phyloP scores from a whole-genome alignment of 2,329 filamentous ascomycete genomes.

The Colletotrichum gigasporum region DNA sequence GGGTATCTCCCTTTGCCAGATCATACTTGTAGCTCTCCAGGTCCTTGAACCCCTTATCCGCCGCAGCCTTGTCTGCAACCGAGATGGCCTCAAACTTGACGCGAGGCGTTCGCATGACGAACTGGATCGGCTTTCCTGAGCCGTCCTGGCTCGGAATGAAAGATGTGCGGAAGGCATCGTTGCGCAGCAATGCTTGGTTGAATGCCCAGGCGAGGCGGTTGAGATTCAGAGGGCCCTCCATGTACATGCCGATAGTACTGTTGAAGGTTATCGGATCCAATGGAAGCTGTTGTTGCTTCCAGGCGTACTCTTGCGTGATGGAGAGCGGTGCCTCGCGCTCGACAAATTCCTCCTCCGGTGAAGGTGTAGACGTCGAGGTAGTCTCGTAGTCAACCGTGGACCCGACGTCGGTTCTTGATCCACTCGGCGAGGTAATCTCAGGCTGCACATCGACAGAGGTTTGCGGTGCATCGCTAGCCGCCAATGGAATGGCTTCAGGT shows the following conservation, averaged over 20 bases:
- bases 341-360: background rate
- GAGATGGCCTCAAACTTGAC: background rate
- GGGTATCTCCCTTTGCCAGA: background rate
- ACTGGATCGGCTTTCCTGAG: background rate
- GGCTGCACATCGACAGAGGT: background rate
- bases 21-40: background rate
- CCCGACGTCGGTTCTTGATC: background rate
- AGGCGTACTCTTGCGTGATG: slow-evolving; percentile 1
- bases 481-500: background rate
- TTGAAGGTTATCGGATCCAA: slow-evolving; percentile 54
- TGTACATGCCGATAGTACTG: slow-evolving; percentile 39
- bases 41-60: background rate
- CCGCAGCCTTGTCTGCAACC: background rate
- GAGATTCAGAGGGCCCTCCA: slow-evolving; percentile 41
- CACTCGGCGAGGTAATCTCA: background rate
- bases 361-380: too few relatives aligned
- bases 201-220: slow-evolving; percentile 47
- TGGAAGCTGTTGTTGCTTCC: slow-evolving; percentile 36
- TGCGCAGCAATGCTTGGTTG: slow-evolving; percentile 36
- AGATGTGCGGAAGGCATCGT: slow-evolving; percentile 46
- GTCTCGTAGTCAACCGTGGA: background rate
- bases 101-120: background rate
- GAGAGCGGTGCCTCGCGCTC: background rate
- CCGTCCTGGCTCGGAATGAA: slow-evolving; percentile 30
- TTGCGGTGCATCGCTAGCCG: background rate